Evolutionary conservation across 306 rosid genomes (phyloP).

Genomic region (Corylus avellana): DNA sequence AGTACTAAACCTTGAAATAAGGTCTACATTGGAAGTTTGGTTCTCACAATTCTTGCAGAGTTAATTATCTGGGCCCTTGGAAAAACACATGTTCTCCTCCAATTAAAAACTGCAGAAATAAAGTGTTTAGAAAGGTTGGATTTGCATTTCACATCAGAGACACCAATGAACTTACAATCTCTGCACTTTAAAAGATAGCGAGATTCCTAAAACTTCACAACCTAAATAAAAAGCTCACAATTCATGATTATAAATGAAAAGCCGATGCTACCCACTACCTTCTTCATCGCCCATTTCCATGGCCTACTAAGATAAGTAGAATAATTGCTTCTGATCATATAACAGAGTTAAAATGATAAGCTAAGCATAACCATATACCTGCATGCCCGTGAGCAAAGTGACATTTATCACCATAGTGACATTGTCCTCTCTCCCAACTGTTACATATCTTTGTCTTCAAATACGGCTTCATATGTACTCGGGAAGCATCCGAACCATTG

Average conservation of each 20-base stretch:
- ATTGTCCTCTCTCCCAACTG: constrained; percentile 78
- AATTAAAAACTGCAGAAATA: background rate
- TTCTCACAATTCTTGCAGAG: background rate
- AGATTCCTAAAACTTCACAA: background rate
- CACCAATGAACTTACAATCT: background rate
- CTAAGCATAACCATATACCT: constrained; percentile 48
- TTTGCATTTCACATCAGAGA: background rate
- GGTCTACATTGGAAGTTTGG: background rate
- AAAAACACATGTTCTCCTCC: too few species aligned
- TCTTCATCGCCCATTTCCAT: background rate
- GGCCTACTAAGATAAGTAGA: background rate
- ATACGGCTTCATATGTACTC: constrained; percentile 46
- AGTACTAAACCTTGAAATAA: background rate
- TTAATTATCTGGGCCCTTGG: background rate
- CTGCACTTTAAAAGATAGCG: background rate
- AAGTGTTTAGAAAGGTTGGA: background rate
- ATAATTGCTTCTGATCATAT: background rate
- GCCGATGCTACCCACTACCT: background rate
- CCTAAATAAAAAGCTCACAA: background rate
- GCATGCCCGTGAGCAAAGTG: constrained; percentile 93
- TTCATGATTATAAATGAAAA: background rate
- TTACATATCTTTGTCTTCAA: constrained; percentile 87
- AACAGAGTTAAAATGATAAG: constrained; percentile 9
- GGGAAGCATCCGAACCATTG: constrained; percentile 33
- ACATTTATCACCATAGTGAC: constrained; percentile 76